phyloP scores from a whole-genome alignment of 208 protist species.

The Leishmania arabica region DNA sequence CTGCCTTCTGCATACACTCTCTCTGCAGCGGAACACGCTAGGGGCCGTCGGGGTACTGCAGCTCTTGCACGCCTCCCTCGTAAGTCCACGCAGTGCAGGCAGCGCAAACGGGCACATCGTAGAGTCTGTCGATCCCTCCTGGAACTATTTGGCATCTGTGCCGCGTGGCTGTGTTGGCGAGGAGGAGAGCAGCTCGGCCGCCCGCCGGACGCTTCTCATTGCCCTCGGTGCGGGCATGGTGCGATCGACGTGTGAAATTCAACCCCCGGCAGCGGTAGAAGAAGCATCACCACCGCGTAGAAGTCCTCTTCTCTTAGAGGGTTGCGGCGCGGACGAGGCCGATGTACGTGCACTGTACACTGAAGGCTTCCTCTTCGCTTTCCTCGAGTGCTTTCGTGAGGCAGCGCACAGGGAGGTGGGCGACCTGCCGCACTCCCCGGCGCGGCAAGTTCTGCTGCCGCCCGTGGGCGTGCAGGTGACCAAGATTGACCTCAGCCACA shows the following conservation, averaged over 20 bases:
- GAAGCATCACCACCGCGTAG: not conserved
- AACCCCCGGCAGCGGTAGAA: not conserved
- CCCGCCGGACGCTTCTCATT: not conserved
- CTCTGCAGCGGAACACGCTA: slow-evolving; percentile 16
- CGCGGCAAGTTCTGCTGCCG: not conserved
- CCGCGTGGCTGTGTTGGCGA: not conserved
- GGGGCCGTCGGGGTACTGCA: not conserved
- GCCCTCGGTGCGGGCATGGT: not conserved
- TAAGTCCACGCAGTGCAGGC: not conserved
- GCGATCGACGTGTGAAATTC: not conserved
- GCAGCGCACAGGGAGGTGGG: slow-evolving; percentile 11
- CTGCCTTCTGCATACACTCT: slow-evolving; percentile 8
- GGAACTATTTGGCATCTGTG: slow-evolving; percentile 9
- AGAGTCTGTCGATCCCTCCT: slow-evolving; percentile 9
- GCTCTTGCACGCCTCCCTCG: not conserved
- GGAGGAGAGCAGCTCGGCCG: not conserved
- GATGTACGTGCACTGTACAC: slow-evolving; percentile 16
- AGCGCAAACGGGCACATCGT: not conserved
- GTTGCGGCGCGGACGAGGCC: slow-evolving; percentile 1
- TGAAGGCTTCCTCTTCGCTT: slow-evolving; percentile 6
- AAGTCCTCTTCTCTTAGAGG: slow-evolving; percentile 5
- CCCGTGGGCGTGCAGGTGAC: slow-evolving; percentile 6
- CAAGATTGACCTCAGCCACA: slow-evolving; percentile 34
- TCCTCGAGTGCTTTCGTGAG: slow-evolving; percentile 5
- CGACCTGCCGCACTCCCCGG: not conserved